Base-by-base conservation (phyloP, 257 asterid species). In the Gentiana straminea region DNA sequence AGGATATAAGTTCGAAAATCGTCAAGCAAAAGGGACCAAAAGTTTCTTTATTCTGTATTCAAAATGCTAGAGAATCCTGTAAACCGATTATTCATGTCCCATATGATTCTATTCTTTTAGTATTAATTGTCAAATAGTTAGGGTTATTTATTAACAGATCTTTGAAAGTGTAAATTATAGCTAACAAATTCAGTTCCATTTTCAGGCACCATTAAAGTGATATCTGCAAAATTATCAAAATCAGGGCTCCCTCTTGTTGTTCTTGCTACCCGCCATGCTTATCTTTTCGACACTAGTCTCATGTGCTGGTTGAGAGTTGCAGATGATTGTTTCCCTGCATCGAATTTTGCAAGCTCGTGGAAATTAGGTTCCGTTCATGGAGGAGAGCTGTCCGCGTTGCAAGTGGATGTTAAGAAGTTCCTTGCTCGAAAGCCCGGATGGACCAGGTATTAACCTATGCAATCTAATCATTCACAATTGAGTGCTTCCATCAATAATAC, bases 291-390 rank as follows among this genome's bases (percentile, higher is more conserved):
- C 67, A 70, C 62, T 71, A 70, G 78, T 74, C 87, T 92, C 52
- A 83, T 70, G 85, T 92, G 98, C 75, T 92, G 97, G 97, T 66
- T 92, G 74, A 81, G 97, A 70, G 97, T 88, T 57, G 98, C 95
- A 3, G 98, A 92, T 63, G 95, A 92, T 70, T 77, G 88, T 72
- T 85, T 85, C 54, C 94, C 98, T n/a, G 84, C 88, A 45, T 91
- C 98, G 52, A 87, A 84, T 75, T 87, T 81, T 71, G 77, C 97
- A 51, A 92, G 97, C 77, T 80, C 97, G 13, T 92, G 97, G 94
- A 80, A 77, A 68, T 68, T 76, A 36, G 86, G 98, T 60, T 79
- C 90, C 1, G 67, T 76, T 51, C 95, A 76, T 72, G 90, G 93
- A 56, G 98, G 97, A 24, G 98, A 92, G 77, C 84, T 92, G 72